Base-by-base conservation (phyloP, 192 early-diverging fungal genomes). In the Backusella liffmaniae region DNA sequence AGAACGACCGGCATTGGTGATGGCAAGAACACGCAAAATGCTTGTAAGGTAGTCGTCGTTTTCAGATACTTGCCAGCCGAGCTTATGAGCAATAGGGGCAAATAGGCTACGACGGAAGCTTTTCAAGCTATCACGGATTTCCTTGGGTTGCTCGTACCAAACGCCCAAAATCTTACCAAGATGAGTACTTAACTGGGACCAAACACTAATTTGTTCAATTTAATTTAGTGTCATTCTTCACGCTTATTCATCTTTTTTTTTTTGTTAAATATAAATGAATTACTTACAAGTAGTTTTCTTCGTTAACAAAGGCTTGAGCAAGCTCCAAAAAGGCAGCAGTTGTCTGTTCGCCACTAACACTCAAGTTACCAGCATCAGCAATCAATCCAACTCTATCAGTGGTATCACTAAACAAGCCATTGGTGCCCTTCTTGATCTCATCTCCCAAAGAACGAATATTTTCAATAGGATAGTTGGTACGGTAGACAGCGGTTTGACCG, bases 341-440 rank as follows among this genome's bases (percentile, higher is more conserved):
- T 67, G 86, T 88, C 56, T 86, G 88, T 34, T 95, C 86, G 4
- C 97, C 98, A 81, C 94, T 92, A 39, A 84, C 79, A 23, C 91
- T 90, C 59, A 98, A 81, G 9, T 93, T 89, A 34, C 91, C 93
- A 21, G 92, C 84, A 87, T 99, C 98, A 39, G 90, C 86, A 72
- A 99, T 72, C 9, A 98, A 80, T 70, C 94, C 95, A 49, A 96
- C 85, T 46, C 92, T 90, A 82, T 99, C 98, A 56, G 85, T 74
- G 7, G 86, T 79, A 42, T 87, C 87, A 9, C 82, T 86, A 26
- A 88, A 73, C 70, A 96, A 80, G n/a, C 85, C 86, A 56, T 86
- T 82, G 8, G 59, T 18, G 1, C 76, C 83, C 67, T 85, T 56
- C 46, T 83, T 88, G 36, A 90, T 84, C 2, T 86, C 88, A 2